phyloP scores from a whole-genome alignment of 768 basidiomycete genomes.

The Suillus bovinus region DNA sequence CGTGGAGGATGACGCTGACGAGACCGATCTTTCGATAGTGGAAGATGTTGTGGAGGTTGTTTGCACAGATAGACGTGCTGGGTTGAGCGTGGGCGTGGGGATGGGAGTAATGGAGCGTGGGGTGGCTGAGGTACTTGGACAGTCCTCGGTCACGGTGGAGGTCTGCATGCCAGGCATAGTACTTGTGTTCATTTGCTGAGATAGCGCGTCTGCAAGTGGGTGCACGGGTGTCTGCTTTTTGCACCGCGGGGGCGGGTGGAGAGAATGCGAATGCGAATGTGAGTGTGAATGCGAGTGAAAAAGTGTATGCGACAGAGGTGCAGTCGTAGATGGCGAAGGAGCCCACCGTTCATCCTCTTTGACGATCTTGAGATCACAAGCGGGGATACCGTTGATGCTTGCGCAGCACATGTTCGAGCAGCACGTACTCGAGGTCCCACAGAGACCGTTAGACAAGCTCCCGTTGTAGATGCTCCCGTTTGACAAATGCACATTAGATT shows the following conservation, averaged over 20 bases:
- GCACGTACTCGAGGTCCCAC: not conserved
- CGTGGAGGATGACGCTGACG: slow-evolving; percentile 18
- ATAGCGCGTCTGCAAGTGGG: slow-evolving; percentile 11
- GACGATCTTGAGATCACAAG: slow-evolving; percentile 40
- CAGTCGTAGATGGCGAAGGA: slow-evolving; percentile 15
- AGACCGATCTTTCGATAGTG: slow-evolving; percentile 29
- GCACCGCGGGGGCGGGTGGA: slow-evolving; percentile 34
- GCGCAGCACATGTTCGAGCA: not conserved
- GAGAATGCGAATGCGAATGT: slow-evolving; percentile 31
- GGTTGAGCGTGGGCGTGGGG: not conserved
- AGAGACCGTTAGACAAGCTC: not conserved
- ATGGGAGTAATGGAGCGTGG: not conserved
- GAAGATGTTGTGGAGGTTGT: not conserved
- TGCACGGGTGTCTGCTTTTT: slow-evolving; percentile 23
- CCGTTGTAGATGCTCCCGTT: not conserved
- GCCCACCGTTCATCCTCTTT: slow-evolving; percentile 33
- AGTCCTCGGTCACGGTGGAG: not conserved
- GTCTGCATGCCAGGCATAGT: slow-evolving; percentile 19
- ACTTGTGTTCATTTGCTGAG: slow-evolving; percentile 20
- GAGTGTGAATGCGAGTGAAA: slow-evolving; percentile 27
- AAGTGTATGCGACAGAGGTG: slow-evolving; percentile 28
- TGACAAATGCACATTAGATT: not conserved
- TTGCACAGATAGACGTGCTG: not conserved
- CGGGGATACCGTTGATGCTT: slow-evolving; percentile 14
- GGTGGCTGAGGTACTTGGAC: not conserved